Conservation (phyloP, 2,329 filamentous ascomycete genomes). For the Epichloe aotearoae region DNA sequence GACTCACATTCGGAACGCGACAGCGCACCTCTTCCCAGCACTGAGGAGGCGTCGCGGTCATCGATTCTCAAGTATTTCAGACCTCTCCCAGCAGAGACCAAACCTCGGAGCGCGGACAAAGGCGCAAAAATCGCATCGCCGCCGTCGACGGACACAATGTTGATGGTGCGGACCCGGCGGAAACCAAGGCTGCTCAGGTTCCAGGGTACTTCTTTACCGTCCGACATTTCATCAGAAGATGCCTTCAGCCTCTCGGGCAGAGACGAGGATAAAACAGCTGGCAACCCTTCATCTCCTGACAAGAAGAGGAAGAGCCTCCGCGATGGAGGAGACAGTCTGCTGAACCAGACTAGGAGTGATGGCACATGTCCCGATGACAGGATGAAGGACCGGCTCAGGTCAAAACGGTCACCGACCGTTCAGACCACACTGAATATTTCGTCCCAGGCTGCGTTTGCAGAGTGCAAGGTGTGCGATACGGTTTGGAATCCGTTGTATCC, state of each 20-base stretch:
- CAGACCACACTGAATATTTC: slow-evolving; percentile 34
- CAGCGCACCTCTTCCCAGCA: neutral
- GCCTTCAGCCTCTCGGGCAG: neutral
- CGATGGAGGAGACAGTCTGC: neutral
- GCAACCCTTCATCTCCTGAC: neutral
- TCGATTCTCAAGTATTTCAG: slow-evolving; percentile 31
- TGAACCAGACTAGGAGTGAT: neutral
- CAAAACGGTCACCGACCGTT: slow-evolving; percentile 11
- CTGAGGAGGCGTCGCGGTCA: slow-evolving; percentile 7
- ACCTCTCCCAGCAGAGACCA: slow-evolving; percentile 12
- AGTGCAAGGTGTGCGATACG: slow-evolving; percentile 29
- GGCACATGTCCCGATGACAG: neutral
- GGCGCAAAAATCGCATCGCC: slow-evolving; percentile 6
- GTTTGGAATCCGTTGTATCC: slow-evolving; percentile 32
- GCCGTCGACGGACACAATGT: slow-evolving; percentile 7
- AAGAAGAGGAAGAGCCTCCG: neutral
- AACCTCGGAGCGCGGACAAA: slow-evolving; percentile 1
- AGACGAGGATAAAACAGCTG: neutral
- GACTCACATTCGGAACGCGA: neutral
- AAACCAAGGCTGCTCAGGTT: slow-evolving; percentile 19
- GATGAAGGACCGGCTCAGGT: neutral
- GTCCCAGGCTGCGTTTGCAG: slow-evolving; percentile 26
- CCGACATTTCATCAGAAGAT: slow-evolving; percentile 4
- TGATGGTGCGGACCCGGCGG: slow-evolving; percentile 5
- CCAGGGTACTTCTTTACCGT: slow-evolving; percentile 10